These are phyloP conservation scores for Lipomyces mesembrius DNA, from an alignment of 805 yeast species.

Conservation along the genomic window DNA sequence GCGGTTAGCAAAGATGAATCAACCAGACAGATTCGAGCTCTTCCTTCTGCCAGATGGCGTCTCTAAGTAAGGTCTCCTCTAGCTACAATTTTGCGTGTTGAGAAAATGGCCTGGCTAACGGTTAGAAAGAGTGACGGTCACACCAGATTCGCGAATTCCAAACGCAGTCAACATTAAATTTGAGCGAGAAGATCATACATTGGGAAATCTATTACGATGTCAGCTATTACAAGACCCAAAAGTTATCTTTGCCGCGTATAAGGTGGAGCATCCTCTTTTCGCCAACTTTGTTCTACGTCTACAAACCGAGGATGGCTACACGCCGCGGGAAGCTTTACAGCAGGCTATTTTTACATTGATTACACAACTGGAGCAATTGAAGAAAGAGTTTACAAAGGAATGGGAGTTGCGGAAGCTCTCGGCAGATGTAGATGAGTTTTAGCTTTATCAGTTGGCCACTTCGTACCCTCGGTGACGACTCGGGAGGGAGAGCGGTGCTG, in stretches of 20 bases:
- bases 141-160: constrained; percentile 94
- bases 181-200: constrained; percentile 96
- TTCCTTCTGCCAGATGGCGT: constrained; percentile 98
- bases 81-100: constrained; percentile 28
- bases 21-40: constrained; percentile 98
- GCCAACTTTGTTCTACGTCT: constrained; percentile 93
- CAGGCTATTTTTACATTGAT: constrained; percentile 87
- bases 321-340: constrained; percentile 86
- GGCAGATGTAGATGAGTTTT: constrained; percentile 40
- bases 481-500: neutral
- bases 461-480: neutral
- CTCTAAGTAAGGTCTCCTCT: constrained; percentile 65
- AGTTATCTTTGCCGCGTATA: constrained; percentile 96
- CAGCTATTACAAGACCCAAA: constrained; percentile 83
- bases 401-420: constrained; percentile 81
- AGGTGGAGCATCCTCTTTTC: constrained; percentile 96
- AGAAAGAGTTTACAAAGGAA: constrained; percentile 82
- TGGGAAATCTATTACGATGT: constrained; percentile 80
- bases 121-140: constrained; percentile 64
- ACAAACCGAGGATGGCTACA: constrained; percentile 93
- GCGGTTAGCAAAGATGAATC: constrained; percentile 69
- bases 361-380: constrained; percentile 72
- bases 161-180: constrained; percentile 91
- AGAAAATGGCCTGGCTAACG: neutral
- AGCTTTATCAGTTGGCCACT: neutral